Evolutionary conservation across 805 yeast species (phyloP).

Genomic region (Lachancea sp.): DNA sequence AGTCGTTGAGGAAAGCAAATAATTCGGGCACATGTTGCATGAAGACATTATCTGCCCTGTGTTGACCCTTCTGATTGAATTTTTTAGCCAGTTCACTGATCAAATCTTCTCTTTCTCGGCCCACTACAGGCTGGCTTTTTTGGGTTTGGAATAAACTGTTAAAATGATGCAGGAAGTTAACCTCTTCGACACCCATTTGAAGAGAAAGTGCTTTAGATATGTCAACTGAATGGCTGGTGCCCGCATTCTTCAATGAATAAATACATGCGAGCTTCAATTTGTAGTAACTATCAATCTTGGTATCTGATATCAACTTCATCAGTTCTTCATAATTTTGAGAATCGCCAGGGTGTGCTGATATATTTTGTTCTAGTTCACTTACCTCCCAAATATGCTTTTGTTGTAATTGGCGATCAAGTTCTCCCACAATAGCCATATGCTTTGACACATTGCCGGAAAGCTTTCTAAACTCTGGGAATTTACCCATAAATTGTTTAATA

Average conservation of each 20-base stretch:
- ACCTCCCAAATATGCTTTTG: constrained; percentile 66
- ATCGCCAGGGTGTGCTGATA: constrained; percentile 62
- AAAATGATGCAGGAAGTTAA: constrained; percentile 41
- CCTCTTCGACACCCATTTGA: constrained; percentile 34
- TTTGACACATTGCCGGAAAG: constrained; percentile 83
- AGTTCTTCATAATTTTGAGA: constrained; percentile 50
- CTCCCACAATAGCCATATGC: constrained; percentile 86
- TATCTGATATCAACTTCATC: constrained; percentile 44
- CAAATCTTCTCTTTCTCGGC: constrained; percentile 25
- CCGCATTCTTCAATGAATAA: constrained; percentile 68
- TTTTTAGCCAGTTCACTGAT: constrained; percentile 31
- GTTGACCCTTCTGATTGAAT: constrained; percentile 34
- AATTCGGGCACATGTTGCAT: constrained; percentile 88
- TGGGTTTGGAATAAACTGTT: constrained; percentile 28
- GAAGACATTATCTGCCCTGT: constrained; percentile 59
- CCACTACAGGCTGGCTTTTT: constrained; percentile 4
- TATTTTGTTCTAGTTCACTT: constrained; percentile 83
- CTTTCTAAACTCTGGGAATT: constrained; percentile 89
- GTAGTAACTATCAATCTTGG: constrained; percentile 42
- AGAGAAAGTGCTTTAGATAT: constrained; percentile 37
- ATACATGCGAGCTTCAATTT: constrained; percentile 70
- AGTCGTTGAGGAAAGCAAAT: constrained; percentile 29
- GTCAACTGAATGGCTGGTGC: constrained; percentile 45
- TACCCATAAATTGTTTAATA: constrained; percentile 84
- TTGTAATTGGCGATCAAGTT: constrained; percentile 70